Base-by-base conservation (phyloP, 2,329 filamentous ascomycete species). In the Xylariales sp. region DNA sequence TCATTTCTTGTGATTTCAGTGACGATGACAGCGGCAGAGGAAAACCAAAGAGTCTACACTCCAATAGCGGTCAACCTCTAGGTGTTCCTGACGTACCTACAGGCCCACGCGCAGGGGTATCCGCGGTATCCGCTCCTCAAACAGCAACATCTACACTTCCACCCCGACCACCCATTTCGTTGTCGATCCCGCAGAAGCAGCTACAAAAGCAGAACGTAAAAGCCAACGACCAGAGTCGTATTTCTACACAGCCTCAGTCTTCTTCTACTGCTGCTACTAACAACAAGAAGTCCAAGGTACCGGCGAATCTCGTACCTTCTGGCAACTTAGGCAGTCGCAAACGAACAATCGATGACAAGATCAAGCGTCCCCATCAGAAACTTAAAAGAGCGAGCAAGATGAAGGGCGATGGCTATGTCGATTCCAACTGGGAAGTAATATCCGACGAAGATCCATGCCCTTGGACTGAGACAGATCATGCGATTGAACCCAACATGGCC, bases 1-100 rank as follows among this genome's bases (percentile, higher is more conserved):
- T 96, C 58, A 95, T 98, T 42, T 94, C 91, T 0, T 86, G 91
- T 45, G 85, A 82, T 50, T 72, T 86, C 32, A 76, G 75, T 34
- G 78, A 83, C 40, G 74, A 76, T 19, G 71, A 76, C 29, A 67
- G 68, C 1, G 55, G 58, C 4, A 31, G 18, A 4, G 51, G 16
- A 53, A 15, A 59, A 64, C 31, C 22, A n/a, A 29, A 16, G 32
- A 32, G 9, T 10, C 15, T 11, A 6, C 24, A 22, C 15, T 40
- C 46, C 3, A 44, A 48, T 16, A 40, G 31, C 3, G 29, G 31
- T 12, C 18, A 27, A 14, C 15, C 14, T 34, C n/a, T 21, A 20
- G 51, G 60, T n/a, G 62, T 64, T 5, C 52, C 57, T 12, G 56
- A 62, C 46, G 62, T 62, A 9, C 60, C 65, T n/a, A 58, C 46